Evolutionary conservation across 306 rosid species (phyloP).

Genomic region (Gynostemma pentaphyllum): DNA sequence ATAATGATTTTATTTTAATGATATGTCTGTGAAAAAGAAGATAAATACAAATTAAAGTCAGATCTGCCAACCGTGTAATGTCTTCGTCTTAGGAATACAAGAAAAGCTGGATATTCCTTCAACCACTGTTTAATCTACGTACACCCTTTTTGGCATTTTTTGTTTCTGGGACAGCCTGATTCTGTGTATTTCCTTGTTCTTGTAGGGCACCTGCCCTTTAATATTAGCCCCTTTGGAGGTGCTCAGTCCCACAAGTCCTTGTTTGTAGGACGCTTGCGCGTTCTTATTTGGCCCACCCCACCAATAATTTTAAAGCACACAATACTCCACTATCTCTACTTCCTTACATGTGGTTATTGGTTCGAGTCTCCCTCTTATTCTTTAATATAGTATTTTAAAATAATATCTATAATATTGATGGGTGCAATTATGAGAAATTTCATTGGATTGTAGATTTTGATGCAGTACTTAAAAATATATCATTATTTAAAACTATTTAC

Average conservation of each 20-base stretch:
- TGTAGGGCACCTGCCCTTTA: background rate
- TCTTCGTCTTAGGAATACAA: no score
- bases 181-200: background rate
- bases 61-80: background rate
- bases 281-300: background rate
- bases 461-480: no score
- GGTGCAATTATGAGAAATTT: no score
- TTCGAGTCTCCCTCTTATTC: no score
- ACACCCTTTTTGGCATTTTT: no score
- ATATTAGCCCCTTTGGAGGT: background rate
- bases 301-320: background rate
- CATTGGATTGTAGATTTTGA: no score
- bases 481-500: no score
- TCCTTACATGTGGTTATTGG: no score
- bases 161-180: background rate
- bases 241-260: background rate
- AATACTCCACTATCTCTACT: background rate
- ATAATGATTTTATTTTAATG: background rate
- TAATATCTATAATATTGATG: no score
- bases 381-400: no score
- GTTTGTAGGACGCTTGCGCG: background rate
- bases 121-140: background rate
- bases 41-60: no score
- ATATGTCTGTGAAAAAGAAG: background rate
- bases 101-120: constrained; percentile 1